These are phyloP conservation scores for Wallemia mellicola DNA, from an alignment of 1,284 basidiomycete species.

Conservation along the genomic window DNA sequence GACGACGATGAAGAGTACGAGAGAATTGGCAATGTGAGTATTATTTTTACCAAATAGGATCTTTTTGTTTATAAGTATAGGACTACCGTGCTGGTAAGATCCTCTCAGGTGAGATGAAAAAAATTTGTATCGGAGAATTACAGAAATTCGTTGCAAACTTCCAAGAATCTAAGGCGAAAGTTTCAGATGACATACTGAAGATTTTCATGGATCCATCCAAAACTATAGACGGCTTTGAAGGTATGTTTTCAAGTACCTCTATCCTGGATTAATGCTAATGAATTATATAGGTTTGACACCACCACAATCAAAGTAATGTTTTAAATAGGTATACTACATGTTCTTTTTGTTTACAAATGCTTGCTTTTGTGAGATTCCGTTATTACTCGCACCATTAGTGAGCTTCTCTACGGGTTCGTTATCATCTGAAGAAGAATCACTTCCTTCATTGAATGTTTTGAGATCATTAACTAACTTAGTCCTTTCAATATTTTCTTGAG, in stretches of 20 bases:
- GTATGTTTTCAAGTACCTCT: conserved; percentile 7
- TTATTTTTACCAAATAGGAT: neutral
- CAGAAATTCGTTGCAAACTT: conserved; percentile 63
- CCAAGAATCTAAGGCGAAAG: conserved; percentile 32
- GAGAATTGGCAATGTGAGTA: conserved; percentile 36
- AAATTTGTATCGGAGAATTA: conserved; percentile 51
- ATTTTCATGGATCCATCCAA: conserved; percentile 11
- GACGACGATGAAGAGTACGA: conserved; percentile 72
- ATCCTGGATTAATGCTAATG: no score
- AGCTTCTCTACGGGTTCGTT: neutral
- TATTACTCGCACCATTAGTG: neutral
- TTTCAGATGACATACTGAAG: conserved; percentile 2
- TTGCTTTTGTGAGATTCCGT: no score
- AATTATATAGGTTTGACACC: no score
- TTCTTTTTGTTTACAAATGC: no score
- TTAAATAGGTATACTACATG: no score
- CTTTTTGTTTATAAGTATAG: conserved; percentile 16
- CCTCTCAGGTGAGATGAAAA: conserved; percentile 77
- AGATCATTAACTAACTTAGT: neutral
- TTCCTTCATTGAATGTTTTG: neutral
- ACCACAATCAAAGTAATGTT: no score
- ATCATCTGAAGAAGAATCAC: neutral
- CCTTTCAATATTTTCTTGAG: neutral
- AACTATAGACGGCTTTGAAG: conserved; percentile 6
- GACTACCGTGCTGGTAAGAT: conserved; percentile 71